Percentiles rank a stretch among this genome's conserved stretches.
Conservation (phyloP, 192 early-diverging fungal genomes). For the Entomortierella beljakovae region DNA sequence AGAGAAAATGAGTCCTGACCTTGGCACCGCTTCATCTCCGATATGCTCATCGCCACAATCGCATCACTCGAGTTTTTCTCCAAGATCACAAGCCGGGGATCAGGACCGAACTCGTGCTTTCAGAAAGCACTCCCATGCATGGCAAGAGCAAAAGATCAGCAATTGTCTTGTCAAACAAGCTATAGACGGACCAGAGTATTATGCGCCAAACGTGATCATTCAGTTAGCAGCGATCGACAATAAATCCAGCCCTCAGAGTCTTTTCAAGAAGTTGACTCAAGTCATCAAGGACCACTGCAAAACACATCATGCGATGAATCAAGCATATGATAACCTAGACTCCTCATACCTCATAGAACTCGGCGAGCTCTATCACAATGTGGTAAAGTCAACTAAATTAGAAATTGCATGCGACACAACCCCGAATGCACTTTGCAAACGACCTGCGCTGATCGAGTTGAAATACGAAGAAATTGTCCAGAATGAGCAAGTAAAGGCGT, state of each 20-base stretch:
- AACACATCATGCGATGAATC: constrained; percentile 12
- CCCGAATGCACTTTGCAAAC: constrained; percentile 46
- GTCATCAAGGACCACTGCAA: constrained; percentile 33
- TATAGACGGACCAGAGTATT: constrained; percentile 15
- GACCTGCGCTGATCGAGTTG: constrained; percentile 43
- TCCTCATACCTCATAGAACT: constrained; percentile 46
- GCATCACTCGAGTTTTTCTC: background rate
- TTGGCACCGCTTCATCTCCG: constrained; percentile 10
- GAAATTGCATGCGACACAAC: constrained; percentile 54
- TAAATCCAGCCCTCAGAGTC: constrained; percentile 20
- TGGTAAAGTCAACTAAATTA: constrained; percentile 27
- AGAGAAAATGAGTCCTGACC: background rate
- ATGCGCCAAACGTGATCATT: constrained; percentile 3
- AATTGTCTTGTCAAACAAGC: constrained; percentile 31
- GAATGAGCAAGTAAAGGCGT: constrained; percentile 27
- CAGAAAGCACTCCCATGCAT: constrained; percentile 37
- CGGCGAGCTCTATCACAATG: constrained; percentile 52
- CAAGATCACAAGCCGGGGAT: background rate
- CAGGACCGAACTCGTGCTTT: constrained; percentile 14
- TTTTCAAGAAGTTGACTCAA: constrained; percentile 27
- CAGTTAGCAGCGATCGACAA: background rate
- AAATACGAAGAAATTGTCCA: constrained; percentile 45
- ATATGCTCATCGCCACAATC: background rate
- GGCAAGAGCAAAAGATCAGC: constrained; percentile 47
- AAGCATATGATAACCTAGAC: constrained; percentile 47